Evolutionary conservation across 2,329 filamentous ascomycete species (phyloP).

Genomic region (Stachybotrys chartarum): DNA sequence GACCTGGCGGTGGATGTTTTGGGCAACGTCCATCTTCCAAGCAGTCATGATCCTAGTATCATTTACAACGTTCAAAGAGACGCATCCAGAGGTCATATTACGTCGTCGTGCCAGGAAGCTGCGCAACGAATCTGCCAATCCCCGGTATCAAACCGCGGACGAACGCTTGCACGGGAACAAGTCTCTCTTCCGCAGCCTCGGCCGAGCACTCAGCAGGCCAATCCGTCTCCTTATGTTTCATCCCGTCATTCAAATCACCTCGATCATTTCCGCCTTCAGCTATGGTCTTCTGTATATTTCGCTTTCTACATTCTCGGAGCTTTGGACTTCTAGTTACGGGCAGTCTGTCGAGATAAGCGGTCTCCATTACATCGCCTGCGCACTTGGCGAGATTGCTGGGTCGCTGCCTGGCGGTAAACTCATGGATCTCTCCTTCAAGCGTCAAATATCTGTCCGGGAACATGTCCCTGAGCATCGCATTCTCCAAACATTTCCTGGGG

Average conservation of each 20-base stretch:
- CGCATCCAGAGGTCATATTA: conserved; percentile 28
- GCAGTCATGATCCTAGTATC: conserved; percentile 24
- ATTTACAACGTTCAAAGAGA: conserved; percentile 27
- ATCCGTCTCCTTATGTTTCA: conserved; percentile 50
- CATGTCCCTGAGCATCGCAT: conserved; percentile 16
- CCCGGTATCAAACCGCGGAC: conserved; percentile 23
- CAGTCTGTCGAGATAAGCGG: conserved; percentile 52
- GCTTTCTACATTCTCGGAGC: conserved; percentile 51
- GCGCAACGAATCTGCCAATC: conserved; percentile 22
- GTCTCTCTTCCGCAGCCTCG: conserved; percentile 15
- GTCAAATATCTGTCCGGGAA: conserved; percentile 9
- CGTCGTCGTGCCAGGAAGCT: conserved; percentile 21
- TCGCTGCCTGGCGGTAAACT: conserved; percentile 36
- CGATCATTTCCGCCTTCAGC: conserved; percentile 48
- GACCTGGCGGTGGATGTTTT: conserved; percentile 39
- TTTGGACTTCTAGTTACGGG: conserved; percentile 50
- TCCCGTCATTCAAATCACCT: conserved; percentile 50
- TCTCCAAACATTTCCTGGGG: conserved; percentile 24
- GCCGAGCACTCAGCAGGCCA: conserved; percentile 41
- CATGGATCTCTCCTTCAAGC: conserved; percentile 31
- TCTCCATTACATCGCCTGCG: conserved; percentile 57
- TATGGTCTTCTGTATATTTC: conserved; percentile 60
- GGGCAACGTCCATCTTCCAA: conserved; percentile 34
- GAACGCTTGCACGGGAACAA: conserved; percentile 27
- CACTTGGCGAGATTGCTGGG: conserved; percentile 53